Evolutionary conservation across 768 basidiomycete species (phyloP), one percentile per base, ranked within the genome.

Genomic region (Agrocybe chaxingu): DNA sequence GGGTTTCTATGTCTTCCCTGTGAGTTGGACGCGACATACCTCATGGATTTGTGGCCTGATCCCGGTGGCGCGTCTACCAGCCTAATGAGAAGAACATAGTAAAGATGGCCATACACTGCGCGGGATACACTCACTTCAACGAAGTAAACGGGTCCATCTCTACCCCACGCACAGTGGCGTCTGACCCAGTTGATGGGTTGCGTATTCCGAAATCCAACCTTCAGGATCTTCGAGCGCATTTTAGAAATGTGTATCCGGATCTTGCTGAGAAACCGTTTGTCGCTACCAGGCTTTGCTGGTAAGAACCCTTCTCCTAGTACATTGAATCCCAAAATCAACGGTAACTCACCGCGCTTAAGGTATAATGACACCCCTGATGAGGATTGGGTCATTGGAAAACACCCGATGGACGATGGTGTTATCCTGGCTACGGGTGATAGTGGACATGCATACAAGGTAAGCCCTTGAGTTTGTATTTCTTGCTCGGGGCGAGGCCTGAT

Each of bases 261-360:
- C 75, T 98, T 40, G 87, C 82, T 4, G 68, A 81, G 56, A 87
- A 84, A 64, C 79, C 87, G 0, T 89, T 93, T 61, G 62, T 68
- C 30, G 72, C 72, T 6, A 95, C 93, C 8, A 71, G 95, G 52
- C 66, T 98, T 55, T 98, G 95, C 70, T 98, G 95, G 95, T 91
- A 62, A 64, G 80, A 65, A 31, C 12, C 43, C 41, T 40, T 16
- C 40, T 48, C 12, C 6, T 11, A n/a, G 13, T 8, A 33, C 37
- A 43, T 48, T n/a, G 32, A 53, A 45, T 42, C 29, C 32, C 29
- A 47, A 30, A 45, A 54, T 38, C 42, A 43, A 30, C 24, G 24
- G 33, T 46, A 46, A 18, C 32, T 45, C 19, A 42, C 37, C 18
- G 24, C 42, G 29, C 19, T 16, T 51, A 48, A 94, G 92, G 92